phyloP scores from a whole-genome alignment of 2,329 filamentous ascomycete genomes.

The Sporothrix phasma region DNA sequence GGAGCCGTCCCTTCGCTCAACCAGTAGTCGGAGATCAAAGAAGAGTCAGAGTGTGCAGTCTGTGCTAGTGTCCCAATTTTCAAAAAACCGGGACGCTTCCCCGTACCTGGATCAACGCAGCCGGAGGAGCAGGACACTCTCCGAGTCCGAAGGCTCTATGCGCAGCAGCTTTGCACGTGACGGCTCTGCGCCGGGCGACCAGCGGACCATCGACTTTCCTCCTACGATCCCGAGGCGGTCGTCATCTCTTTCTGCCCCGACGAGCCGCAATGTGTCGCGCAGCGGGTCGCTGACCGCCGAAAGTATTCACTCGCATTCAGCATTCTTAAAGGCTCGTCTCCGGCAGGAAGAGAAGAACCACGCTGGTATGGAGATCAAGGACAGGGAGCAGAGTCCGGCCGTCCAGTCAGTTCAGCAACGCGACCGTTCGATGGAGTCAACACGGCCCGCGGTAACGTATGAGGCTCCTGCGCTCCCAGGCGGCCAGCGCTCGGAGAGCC shows the following conservation, averaged over 20 bases:
- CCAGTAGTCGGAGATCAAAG: conserved; percentile 48
- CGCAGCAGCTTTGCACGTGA: conserved; percentile 23
- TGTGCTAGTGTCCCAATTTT: conserved; percentile 32
- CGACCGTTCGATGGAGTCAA: neutral
- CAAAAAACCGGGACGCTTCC: conserved; percentile 33
- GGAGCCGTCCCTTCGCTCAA: conserved; percentile 49
- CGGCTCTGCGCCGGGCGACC: conserved; percentile 34
- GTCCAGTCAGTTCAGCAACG: neutral
- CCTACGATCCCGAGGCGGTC: conserved; percentile 46
- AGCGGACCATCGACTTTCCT: conserved; percentile 51
- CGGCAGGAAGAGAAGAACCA: conserved; percentile 22
- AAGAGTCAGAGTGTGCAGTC: conserved; percentile 44
- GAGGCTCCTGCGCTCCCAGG: neutral
- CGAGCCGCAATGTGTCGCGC: conserved; percentile 42
- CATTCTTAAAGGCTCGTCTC: conserved; percentile 3
- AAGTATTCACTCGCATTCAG: conserved; percentile 44
- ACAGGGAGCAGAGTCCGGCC: neutral
- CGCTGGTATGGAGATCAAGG: conserved; percentile 21
- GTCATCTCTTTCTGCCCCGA: conserved; percentile 53
- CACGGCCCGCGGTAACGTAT: neutral
- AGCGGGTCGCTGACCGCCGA: conserved; percentile 48
- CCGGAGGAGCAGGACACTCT: conserved; percentile 34
- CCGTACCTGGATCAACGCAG: conserved; percentile 35
- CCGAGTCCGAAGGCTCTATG: conserved; percentile 37
- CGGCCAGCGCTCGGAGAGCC: neutral